Conservation (phyloP, 2,329 filamentous ascomycete genomes). For the Phaeosphaeriaceae sp. region DNA sequence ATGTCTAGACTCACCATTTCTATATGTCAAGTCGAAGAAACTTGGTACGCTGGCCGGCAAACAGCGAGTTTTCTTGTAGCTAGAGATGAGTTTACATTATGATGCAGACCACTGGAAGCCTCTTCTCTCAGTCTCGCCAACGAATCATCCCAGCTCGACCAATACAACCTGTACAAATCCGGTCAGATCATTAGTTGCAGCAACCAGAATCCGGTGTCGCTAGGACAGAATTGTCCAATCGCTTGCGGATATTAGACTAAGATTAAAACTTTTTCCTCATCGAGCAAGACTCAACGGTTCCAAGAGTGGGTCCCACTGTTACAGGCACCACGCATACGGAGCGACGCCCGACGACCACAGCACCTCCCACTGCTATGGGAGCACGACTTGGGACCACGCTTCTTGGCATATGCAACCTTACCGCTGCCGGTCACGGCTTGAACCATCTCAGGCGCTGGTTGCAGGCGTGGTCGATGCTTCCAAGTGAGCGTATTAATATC, state of each 20-base stretch:
- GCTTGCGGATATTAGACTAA: slow-evolving; percentile 2
- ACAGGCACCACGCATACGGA: slow-evolving; percentile 20
- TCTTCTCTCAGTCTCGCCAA: neutral
- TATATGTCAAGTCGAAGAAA: neutral
- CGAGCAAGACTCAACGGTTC: slow-evolving; percentile 20
- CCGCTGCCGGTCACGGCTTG: slow-evolving; percentile 25
- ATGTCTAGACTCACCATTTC: neutral
- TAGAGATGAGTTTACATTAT: slow-evolving; percentile 11
- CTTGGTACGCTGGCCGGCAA: slow-evolving; percentile 9
- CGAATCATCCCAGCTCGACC: neutral
- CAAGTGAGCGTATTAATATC: slow-evolving; percentile 33
- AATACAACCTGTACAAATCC: slow-evolving; percentile 1
- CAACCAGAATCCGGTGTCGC: slow-evolving; percentile 17
- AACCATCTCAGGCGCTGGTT: slow-evolving; percentile 23
- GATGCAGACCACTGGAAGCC: slow-evolving; percentile 10
- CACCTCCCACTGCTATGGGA: slow-evolving; percentile 14
- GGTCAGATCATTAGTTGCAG: slow-evolving; percentile 14
- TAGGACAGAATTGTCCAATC: slow-evolving; percentile 22
- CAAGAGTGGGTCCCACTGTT: slow-evolving; percentile 21
- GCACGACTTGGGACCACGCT: slow-evolving; percentile 27
- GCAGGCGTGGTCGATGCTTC: slow-evolving; percentile 19
- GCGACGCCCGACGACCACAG: slow-evolving; percentile 8
- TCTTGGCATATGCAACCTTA: slow-evolving; percentile 41
- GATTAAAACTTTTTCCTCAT: slow-evolving; percentile 22
- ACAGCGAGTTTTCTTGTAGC: slow-evolving; percentile 4